A percentile compares a stretch with the other conserved stretches of the same genome.
Evolutionary conservation across 441 rosid genomes (phyloP).

Genomic region (Mallotus repandus): DNA sequence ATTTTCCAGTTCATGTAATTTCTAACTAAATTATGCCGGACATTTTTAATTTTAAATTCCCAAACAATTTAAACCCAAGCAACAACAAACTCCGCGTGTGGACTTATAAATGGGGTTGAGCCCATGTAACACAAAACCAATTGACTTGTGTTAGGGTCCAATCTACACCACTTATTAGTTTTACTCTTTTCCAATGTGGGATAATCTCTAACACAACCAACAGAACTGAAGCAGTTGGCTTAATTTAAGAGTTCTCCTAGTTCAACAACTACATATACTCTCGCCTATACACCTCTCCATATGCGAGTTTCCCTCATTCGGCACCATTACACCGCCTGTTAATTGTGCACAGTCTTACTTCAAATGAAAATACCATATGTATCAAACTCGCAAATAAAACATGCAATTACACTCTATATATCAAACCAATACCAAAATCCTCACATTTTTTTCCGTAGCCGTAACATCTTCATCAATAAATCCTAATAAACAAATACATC

Average conservation of each 20-base stretch:
- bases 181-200: no score
- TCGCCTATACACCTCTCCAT: not conserved
- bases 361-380: not conserved
- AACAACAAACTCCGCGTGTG: conserved; percentile 4
- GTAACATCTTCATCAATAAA: not conserved
- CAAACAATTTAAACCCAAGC: not conserved
- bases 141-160: no score
- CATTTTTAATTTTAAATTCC: not conserved
- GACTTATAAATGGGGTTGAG: no score
- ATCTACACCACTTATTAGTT: no score
- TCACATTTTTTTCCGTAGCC: no score
- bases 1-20: conserved; percentile 4
- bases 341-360: not conserved
- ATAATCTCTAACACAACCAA: no score
- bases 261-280: not conserved
- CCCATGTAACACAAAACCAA: no score
- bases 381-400: not conserved
- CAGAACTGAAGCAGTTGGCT: conserved; percentile 5
- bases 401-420: no score
- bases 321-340: not conserved
- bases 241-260: not conserved
- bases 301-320: not conserved
- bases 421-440: no score
- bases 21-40: conserved; percentile 1
- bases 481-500: not conserved